Evolutionary conservation across 495 filamentous ascomycete genomes (phyloP).

Genomic region (Acidiella bohemica): DNA sequence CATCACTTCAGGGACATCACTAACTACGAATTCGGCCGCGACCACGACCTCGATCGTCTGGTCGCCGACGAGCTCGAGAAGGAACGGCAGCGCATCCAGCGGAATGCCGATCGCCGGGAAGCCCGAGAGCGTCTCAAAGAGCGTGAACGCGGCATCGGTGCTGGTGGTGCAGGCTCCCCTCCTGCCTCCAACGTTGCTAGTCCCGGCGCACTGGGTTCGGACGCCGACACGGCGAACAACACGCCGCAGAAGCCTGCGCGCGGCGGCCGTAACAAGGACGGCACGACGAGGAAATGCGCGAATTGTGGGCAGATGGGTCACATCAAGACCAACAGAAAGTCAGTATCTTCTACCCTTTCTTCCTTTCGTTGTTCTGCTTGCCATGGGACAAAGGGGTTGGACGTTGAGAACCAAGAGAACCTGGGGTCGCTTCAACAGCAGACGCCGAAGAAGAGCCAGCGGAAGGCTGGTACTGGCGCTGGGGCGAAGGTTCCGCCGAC

Average conservation of each 20-base stretch:
- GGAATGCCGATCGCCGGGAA: conserved; percentile 81
- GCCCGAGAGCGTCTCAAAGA: conserved; percentile 85
- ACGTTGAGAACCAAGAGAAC: no score
- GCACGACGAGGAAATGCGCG: conserved; percentile 86
- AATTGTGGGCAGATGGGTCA: conserved; percentile 93
- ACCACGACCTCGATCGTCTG: conserved; percentile 9
- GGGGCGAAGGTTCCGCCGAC: no score
- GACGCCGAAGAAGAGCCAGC: neutral
- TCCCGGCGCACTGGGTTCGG: conserved; percentile 31
- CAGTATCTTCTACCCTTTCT: conserved; percentile 25
- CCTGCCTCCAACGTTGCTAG: conserved; percentile 28
- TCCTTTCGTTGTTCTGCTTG: conserved; percentile 12
- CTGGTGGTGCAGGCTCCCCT: conserved; percentile 23
- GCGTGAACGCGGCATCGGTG: conserved; percentile 13
- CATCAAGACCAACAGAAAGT: conserved; percentile 99
- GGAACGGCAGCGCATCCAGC: conserved; percentile 68
- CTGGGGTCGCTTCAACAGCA: no score
- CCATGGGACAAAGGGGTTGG: neutral
- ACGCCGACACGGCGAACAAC: conserved; percentile 27
- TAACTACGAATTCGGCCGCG: conserved; percentile 1
- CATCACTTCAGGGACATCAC: neutral
- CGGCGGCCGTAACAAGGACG: conserved; percentile 26
- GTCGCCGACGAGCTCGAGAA: conserved; percentile 44
- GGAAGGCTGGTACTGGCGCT: neutral
- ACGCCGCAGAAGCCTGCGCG: conserved; percentile 14